A percentile compares a stretch with the other conserved stretches of the same genome.
Conservation (phyloP, 495 filamentous ascomycete genomes). For the Penicillium malachiteum region DNA sequence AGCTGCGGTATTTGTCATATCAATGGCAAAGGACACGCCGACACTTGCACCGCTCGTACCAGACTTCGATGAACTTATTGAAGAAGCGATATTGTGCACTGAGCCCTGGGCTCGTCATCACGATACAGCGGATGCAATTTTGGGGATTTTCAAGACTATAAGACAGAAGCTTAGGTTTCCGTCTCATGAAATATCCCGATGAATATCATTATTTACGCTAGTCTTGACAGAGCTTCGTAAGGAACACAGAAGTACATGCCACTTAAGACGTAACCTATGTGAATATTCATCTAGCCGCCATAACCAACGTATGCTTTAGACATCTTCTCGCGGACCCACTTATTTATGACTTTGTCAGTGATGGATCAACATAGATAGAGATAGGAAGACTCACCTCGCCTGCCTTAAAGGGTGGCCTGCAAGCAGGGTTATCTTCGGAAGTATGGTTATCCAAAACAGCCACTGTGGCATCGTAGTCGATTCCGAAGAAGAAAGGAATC, state of each 20-base stretch:
- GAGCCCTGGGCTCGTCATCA: slow-evolving; percentile 15
- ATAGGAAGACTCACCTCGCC: slow-evolving; percentile 18
- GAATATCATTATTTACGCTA: no score
- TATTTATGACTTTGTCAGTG: background rate
- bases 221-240: no score
- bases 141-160: slow-evolving; percentile 22
- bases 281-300: slow-evolving; percentile 1
- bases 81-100: slow-evolving; percentile 8
- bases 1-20: slow-evolving; percentile 19
- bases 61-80: slow-evolving; percentile 17
- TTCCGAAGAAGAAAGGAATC: slow-evolving; percentile 49
- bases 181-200: background rate
- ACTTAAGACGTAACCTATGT: no score
- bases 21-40: slow-evolving; percentile 18
- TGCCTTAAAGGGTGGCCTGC: slow-evolving; percentile 24
- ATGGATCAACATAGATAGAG: background rate
- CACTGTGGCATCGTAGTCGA: slow-evolving; percentile 31
- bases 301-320: slow-evolving; percentile 18
- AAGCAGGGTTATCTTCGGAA: slow-evolving; percentile 12
- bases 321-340: slow-evolving; percentile 20
- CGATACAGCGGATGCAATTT: slow-evolving; percentile 17
- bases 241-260: no score
- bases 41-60: slow-evolving; percentile 13
- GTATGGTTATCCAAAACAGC: slow-evolving; percentile 21
- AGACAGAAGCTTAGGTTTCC: slow-evolving; percentile 16